phyloP scores from a whole-genome alignment of 768 basidiomycete genomes.

The Sarcomyxa edulis region DNA sequence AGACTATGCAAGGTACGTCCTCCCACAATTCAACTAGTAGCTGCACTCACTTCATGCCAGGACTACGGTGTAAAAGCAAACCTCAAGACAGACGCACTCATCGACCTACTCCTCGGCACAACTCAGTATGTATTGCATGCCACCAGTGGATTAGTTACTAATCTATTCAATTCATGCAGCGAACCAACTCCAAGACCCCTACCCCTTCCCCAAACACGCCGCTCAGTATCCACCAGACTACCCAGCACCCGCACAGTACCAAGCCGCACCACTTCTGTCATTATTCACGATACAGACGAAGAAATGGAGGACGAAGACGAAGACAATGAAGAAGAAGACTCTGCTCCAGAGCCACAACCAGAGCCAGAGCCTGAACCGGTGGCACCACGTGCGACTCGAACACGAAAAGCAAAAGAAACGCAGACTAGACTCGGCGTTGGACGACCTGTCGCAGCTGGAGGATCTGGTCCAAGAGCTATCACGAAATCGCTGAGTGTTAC shows the following conservation, averaged over 20 bases:
- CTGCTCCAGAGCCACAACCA: constrained; percentile 9
- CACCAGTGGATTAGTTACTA: constrained; percentile 8
- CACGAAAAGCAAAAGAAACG: constrained; percentile 67
- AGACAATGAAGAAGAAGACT: constrained; percentile 15
- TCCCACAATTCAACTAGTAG: not conserved
- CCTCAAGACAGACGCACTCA: constrained; percentile 74
- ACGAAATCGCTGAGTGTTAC: constrained; percentile 55
- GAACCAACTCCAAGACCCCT: constrained; percentile 15
- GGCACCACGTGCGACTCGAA: constrained; percentile 30
- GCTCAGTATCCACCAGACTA: constrained; percentile 28
- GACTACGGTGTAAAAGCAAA: constrained; percentile 81
- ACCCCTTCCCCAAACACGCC: constrained; percentile 27
- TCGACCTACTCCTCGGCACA: constrained; percentile 60
- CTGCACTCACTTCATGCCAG: constrained; percentile 28
- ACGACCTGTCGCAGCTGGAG: constrained; percentile 60
- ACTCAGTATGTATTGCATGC: constrained; percentile 40
- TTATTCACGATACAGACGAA: constrained; percentile 45
- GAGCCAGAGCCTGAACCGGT: constrained; percentile 21
- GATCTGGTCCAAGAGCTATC: constrained; percentile 57
- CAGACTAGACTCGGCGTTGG: constrained; percentile 71
- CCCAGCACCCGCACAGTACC: constrained; percentile 31
- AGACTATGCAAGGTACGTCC: constrained; percentile 63
- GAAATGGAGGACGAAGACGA: constrained; percentile 31
- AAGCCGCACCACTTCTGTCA: constrained; percentile 38
- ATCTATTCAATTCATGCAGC: constrained; percentile 16